Evolutionary conservation across 169 alveolate genomes (phyloP), one percentile per base, ranked within the genome.

Genomic region (Cryptosporidium tyzzeri): DNA sequence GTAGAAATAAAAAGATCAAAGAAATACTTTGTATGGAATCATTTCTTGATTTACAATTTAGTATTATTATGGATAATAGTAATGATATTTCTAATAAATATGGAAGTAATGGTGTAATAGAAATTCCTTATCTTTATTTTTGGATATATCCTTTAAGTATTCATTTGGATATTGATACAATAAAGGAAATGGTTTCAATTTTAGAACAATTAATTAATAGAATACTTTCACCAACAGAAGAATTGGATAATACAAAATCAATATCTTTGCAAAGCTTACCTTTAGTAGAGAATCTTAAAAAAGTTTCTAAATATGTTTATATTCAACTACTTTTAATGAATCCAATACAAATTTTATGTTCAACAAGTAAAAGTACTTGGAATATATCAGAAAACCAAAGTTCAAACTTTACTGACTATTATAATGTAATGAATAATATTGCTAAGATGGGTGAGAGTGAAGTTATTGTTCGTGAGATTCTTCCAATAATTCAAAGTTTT

Each of bases 121-220:
- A 73, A 44, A 73, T 73, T 41, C 86, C 86, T 2, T 73, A 73
- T 21, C 65, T 73, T 31, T 73, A 73, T 58, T 53, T 73, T 73
- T 73, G 86, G 86, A 73, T 73, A 14, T 73, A 55, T 58, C 86
- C 86, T 9, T n/a, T 73, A 35, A 73, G 86, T n/a, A 73, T 73
- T n/a, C 86, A 73, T 58, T 58, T 73, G 31, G 86, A 73, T 33
- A 73, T 73, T 12, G 86, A 73, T 26, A 59, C 71, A 5, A n/a
- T 73, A 44, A 73, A 23, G 23, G 86, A 73, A 31, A 73, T 73
- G 48, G 86, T 73, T 8, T 73, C 71, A 33, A 73, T 73, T 5
- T 9, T 73, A 33, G 86, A 73, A 3, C 45, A 29, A 31, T 21
- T 73, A 37, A 73, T 73, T 14, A 73, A 73, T 26, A 41, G 86